Evolutionary conservation across 192 early-diverging fungal species (phyloP).

Genomic region (Coemansia sp.): DNA sequence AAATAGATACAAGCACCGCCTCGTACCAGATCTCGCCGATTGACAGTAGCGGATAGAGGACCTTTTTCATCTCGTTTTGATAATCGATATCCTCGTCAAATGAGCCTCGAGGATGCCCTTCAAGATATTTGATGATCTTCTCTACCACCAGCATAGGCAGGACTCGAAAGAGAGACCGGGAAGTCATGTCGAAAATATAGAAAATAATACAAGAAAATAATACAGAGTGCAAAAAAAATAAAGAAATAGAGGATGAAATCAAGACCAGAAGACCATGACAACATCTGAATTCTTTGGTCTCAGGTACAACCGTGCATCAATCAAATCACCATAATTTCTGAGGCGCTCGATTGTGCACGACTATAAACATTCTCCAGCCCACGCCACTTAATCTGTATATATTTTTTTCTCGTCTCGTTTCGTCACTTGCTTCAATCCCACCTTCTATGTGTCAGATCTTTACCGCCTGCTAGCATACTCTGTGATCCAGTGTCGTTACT

Average conservation of each 20-base stretch:
- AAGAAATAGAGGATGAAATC: neutral
- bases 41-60: no score
- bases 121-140: no score
- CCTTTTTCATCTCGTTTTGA: no score
- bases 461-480: conserved; percentile 6
- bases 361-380: neutral
- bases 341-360: neutral
- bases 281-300: neutral
- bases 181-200: neutral
- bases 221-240: neutral
- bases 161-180: neutral
- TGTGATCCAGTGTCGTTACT: neutral
- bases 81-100: no score
- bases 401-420: neutral
- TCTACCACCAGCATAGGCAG: neutral
- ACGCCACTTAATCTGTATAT: neutral
- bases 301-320: neutral
- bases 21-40: no score
- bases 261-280: neutral
- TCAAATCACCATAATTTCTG: neutral
- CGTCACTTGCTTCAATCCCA: neutral
- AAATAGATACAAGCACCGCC: no score
- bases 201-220: neutral
- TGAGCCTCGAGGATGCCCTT: no score
- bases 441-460: conserved; percentile 3